Percentiles rank a stretch among this genome's conserved stretches.
Conservation (phyloP, 345 rosid species). For the Excoecaria agallocha region DNA sequence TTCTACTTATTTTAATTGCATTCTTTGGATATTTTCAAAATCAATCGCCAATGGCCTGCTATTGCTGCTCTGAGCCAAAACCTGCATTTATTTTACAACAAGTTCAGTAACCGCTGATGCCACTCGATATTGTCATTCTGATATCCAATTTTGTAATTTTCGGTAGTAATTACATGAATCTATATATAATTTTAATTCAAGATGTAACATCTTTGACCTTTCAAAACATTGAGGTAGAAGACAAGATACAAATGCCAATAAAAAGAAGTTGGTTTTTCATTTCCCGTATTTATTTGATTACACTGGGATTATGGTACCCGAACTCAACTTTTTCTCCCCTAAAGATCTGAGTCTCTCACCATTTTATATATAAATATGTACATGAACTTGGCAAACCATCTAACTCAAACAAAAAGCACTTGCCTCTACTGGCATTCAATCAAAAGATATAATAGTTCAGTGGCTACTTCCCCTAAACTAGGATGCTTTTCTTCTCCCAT, state of each 20-base stretch:
- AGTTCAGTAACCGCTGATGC: background rate
- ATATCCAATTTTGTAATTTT: too few species aligned
- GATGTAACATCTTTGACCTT: background rate
- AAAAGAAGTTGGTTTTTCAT: slow-evolving; percentile 19
- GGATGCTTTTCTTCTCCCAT: slow-evolving; percentile 12
- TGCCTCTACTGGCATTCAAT: slow-evolving; percentile 13
- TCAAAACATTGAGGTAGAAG: background rate
- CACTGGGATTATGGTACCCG: slow-evolving; percentile 42
- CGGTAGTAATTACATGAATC: background rate
- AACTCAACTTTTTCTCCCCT: slow-evolving; percentile 23
- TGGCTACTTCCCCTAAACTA: slow-evolving; percentile 24
- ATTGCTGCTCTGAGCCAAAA: background rate
- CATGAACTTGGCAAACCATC: slow-evolving; percentile 36
- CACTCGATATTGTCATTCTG: background rate
- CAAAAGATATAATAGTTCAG: slow-evolving; percentile 16
- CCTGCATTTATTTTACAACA: slow-evolving; percentile 5
- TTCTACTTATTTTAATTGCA: too few species aligned
- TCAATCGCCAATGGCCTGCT: slow-evolving; percentile 1
- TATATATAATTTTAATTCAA: background rate
- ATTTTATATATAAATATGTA: slow-evolving; percentile 35
- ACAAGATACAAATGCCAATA: slow-evolving; percentile 1
- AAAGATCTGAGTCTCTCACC: slow-evolving; percentile 27
- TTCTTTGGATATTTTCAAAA: background rate
- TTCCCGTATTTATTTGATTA: slow-evolving; percentile 48
- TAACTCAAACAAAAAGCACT: slow-evolving; percentile 19